Evolutionary conservation across 768 basidiomycete species (phyloP).

Genomic region (Russula sp.): DNA sequence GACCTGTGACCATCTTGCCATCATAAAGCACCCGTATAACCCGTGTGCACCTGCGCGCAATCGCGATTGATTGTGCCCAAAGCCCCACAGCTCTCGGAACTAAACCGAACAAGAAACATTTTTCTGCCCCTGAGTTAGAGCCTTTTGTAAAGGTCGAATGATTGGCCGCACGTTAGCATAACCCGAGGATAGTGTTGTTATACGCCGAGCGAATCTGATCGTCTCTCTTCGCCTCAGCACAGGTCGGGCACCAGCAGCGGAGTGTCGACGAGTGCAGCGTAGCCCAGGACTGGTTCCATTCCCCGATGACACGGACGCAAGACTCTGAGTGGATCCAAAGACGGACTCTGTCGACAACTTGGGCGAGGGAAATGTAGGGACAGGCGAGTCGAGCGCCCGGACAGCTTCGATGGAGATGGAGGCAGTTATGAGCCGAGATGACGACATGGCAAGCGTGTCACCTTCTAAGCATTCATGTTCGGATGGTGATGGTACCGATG

Average conservation of each 20-base stretch:
- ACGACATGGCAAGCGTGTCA: background rate
- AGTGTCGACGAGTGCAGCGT: background rate
- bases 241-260: background rate
- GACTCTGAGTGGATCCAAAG: conserved; percentile 13
- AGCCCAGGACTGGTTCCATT: background rate
- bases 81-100: no score
- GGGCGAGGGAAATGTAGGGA: conserved; percentile 13
- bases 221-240: conserved; percentile 2
- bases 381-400: conserved; percentile 20
- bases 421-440: conserved; percentile 1
- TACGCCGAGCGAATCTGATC: background rate
- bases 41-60: no score
- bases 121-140: background rate
- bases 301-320: conserved; percentile 1
- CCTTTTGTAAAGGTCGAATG: background rate
- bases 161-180: background rate
- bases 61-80: no score
- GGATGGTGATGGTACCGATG: background rate
- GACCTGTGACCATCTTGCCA: no score
- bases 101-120: background rate
- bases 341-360: conserved; percentile 10
- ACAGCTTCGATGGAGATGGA: conserved; percentile 18
- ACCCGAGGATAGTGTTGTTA: background rate
- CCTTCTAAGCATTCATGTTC: background rate
- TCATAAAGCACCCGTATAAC: no score